Evolutionary conservation across 2,329 filamentous ascomycete species (phyloP), one percentile per base, ranked within the genome.

Genomic region (Fusarium paranaense): DNA sequence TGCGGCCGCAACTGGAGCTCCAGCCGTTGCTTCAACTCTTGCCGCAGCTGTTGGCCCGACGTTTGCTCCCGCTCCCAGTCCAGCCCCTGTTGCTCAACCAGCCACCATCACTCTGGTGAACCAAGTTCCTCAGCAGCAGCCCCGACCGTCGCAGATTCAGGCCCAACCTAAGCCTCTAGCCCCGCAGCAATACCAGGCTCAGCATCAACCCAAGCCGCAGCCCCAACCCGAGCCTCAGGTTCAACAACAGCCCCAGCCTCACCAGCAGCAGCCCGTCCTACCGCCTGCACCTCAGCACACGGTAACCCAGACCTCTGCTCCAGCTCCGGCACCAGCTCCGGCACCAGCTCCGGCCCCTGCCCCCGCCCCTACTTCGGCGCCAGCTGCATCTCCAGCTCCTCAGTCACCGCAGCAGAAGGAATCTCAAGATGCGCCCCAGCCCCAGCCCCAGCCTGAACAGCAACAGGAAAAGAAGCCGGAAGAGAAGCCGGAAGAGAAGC

Each of bases 51-150:
- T 57, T 20, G 57, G 52, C 18, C 62, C 68, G n/a, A 60, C 63
- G 13, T 47, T 52, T 22, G 40, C 52, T 5, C 42, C 64, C 5
- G 30, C 59, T 18, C 40, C 73, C 18, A 45, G 52, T 35, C 50
- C 57, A 25, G 66, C 25, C 22, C 42, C 62, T 64, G 56, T 30
- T 64, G 16, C 70, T 52, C 70, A 66, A 38, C 38, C 71, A 30
- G 57, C 71, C 14, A 67, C 73, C 2, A 61, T 71, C 14, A 50
- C 71, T 7, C 30, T 69, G 64, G 57, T 71, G 16, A 50, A 52
- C 18, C 67, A 74, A 25, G 27, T 7, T 30, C 56, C 56, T 32
- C 66, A 71, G 16, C 64, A 47, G 11, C 62, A 38, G 40, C 71
- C 61, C n/a, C 57, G 59, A 8, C 45, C 54, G 40, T 62, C 59